phyloP scores from a whole-genome alignment of 108 stramenopile genomes.

The Schizochytrium sp. region DNA sequence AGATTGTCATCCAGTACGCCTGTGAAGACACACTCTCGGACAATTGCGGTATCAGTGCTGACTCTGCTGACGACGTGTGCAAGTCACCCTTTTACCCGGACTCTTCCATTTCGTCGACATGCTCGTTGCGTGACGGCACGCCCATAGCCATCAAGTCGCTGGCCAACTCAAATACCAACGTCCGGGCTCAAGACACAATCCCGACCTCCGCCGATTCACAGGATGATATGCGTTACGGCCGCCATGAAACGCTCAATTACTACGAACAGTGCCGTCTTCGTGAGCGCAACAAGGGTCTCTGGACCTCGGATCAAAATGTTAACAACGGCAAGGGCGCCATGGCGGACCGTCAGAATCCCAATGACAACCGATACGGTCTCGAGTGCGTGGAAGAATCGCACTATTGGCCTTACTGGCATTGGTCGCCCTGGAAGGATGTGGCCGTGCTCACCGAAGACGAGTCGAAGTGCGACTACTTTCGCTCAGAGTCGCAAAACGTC shows the following conservation, averaged over 20 bases:
- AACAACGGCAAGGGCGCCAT: background rate
- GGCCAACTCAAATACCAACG: slow-evolving; percentile 23
- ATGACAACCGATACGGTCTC: slow-evolving; percentile 35
- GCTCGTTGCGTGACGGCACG: slow-evolving; percentile 40
- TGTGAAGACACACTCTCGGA: slow-evolving; percentile 40
- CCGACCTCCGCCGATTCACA: background rate
- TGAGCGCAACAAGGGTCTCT: slow-evolving; percentile 42
- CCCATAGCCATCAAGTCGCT: slow-evolving; percentile 19
- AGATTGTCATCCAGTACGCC: slow-evolving; percentile 45
- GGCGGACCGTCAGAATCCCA: slow-evolving; percentile 35
- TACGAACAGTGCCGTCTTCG: slow-evolving; percentile 30
- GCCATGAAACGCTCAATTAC: slow-evolving; percentile 35
- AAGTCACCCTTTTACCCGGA: background rate
- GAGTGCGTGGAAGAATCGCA: slow-evolving; percentile 45
- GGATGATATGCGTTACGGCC: slow-evolving; percentile 30
- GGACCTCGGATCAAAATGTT: slow-evolving; percentile 33
- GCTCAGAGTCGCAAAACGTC: background rate
- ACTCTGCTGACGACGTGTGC: background rate
- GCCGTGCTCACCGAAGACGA: slow-evolving; percentile 29
- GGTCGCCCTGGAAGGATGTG: slow-evolving; percentile 42
- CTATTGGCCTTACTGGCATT: slow-evolving; percentile 46
- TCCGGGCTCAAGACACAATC: background rate
- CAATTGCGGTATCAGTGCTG: background rate
- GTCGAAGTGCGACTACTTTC: background rate
- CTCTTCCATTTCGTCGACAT: background rate